Base-by-base conservation (phyloP, 441 rosid genomes). In the Populus hybrid region DNA sequence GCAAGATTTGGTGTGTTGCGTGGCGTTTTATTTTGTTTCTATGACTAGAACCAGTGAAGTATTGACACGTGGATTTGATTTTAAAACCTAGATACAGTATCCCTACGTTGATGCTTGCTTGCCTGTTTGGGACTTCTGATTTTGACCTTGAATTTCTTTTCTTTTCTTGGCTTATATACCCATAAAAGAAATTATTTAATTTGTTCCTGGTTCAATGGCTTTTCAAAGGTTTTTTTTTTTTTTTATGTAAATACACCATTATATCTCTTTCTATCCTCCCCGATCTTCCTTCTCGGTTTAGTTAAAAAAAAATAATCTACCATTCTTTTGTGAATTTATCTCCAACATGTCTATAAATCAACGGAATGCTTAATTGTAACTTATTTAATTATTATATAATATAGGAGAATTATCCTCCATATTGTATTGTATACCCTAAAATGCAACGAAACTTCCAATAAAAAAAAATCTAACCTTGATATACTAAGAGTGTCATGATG, bases 1-100 rank as follows among this genome's bases (percentile, higher is more conserved):
- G 78, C 78, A 63, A 59, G 73, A 9, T 5, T 3, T 69, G 35
- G 45, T 12, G 74, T 16, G 11, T 1, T 69, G 40, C 9, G 69
- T 76, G 79, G 61, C 79, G 28, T 61, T 76, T 63, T 53, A 61
- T 14, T 36, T 23, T 1, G 5, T 61, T 69, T 26, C 69, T 24
- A 24, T 59, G 12, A 53, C 6, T 0, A n/a, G 0, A n/a, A 2
- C 77, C 77, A 66, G n/a, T 75, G 8, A 20, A 9, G 9, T 6
- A 1, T 2, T 6, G 77, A 66, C 64, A 67, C 64, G 72, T 66
- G 0, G 29, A 3, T 18, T 9, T 8, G 14, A 0, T 38, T 64
- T 16, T 1, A 36, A 23, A 65, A 23, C 18, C 69, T 28, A 18
- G 69, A 65, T 18, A 33, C 28, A 26, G 1, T 14, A 40, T 20